phyloP scores from a whole-genome alignment of 768 basidiomycete genomes.

The Floccularia luteovirens region DNA sequence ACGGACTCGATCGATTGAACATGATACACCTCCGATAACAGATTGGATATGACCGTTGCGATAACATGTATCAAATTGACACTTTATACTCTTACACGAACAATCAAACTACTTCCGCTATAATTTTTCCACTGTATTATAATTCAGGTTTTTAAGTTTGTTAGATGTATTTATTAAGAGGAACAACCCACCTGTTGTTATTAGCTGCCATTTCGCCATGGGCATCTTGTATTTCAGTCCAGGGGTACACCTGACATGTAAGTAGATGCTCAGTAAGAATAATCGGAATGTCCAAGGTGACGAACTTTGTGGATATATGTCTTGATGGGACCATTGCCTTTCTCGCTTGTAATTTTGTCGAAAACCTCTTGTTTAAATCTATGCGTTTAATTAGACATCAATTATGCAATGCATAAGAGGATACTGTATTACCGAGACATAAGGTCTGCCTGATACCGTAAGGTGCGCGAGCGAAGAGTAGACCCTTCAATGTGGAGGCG shows the following conservation, averaged over 20 bases:
- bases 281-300: slow-evolving; percentile 5
- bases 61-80: too few relatives aligned
- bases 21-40: too few relatives aligned
- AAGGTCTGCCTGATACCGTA: slow-evolving; percentile 73
- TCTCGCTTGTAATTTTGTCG: slow-evolving; percentile 46
- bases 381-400: slow-evolving; percentile 4
- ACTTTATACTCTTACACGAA: too few relatives aligned
- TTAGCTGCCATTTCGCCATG: slow-evolving; percentile 83
- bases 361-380: slow-evolving; percentile 54
- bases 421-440: slow-evolving; percentile 38
- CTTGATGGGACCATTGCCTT: slow-evolving; percentile 53
- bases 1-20: too few relatives aligned
- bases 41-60: too few relatives aligned
- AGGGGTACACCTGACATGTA: slow-evolving; percentile 60
- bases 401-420: background rate
- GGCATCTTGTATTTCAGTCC: slow-evolving; percentile 73
- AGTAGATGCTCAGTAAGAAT: slow-evolving; percentile 3
- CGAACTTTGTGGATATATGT: slow-evolving; percentile 75
- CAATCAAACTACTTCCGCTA: slow-evolving; percentile 29
- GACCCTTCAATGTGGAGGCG: slow-evolving; percentile 85
- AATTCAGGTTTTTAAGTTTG: slow-evolving; percentile 4
- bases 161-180: background rate
- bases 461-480: slow-evolving; percentile 69
- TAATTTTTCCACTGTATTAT: slow-evolving; percentile 35
- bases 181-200: slow-evolving; percentile 29